A percentile compares a stretch with the other conserved stretches of the same genome.
phyloP scores from a whole-genome alignment of 148 eudicot genomes.

The Oxyria digyna region DNA sequence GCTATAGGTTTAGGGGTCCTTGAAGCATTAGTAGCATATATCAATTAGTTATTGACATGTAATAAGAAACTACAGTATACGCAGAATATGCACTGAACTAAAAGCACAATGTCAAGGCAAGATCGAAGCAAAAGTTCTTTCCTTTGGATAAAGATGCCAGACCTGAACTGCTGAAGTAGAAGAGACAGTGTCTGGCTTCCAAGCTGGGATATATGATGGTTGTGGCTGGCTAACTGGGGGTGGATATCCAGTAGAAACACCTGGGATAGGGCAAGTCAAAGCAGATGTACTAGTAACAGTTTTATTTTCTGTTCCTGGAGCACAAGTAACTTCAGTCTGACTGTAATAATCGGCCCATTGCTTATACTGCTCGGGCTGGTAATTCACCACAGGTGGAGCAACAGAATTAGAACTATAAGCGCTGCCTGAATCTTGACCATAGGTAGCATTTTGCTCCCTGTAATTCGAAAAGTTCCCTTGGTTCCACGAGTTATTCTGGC shows the following conservation, averaged over 20 bases:
- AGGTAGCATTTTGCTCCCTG: slow-evolving; percentile 51
- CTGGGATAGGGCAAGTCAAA: slow-evolving; percentile 41
- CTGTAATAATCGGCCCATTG: slow-evolving; percentile 97
- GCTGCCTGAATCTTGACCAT: slow-evolving; percentile 57
- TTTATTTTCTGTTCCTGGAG: slow-evolving; percentile 92
- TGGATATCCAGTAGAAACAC: slow-evolving; percentile 41
- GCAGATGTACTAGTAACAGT: slow-evolving; percentile 40
- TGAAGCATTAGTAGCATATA: not conserved
- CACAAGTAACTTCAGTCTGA: slow-evolving; percentile 89
- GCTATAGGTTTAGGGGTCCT: not conserved
- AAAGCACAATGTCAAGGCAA: not conserved
- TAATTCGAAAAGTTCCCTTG: slow-evolving; percentile 67
- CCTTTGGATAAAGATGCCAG: slow-evolving; percentile 15
- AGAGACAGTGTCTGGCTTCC: slow-evolving; percentile 58
- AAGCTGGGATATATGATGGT: slow-evolving; percentile 38
- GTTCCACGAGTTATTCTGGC: slow-evolving; percentile 61
- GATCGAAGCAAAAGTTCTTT: not conserved
- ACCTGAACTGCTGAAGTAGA: slow-evolving; percentile 69
- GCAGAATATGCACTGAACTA: not conserved
- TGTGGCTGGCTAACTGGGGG: slow-evolving; percentile 48
- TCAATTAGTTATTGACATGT: not conserved
- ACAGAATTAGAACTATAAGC: slow-evolving; percentile 49
- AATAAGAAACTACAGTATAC: not conserved
- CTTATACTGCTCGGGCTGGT: slow-evolving; percentile 59
- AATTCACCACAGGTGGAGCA: slow-evolving; percentile 34